phyloP scores from a whole-genome alignment of 1,284 basidiomycete species.

The Ganoderma lucidum region DNA sequence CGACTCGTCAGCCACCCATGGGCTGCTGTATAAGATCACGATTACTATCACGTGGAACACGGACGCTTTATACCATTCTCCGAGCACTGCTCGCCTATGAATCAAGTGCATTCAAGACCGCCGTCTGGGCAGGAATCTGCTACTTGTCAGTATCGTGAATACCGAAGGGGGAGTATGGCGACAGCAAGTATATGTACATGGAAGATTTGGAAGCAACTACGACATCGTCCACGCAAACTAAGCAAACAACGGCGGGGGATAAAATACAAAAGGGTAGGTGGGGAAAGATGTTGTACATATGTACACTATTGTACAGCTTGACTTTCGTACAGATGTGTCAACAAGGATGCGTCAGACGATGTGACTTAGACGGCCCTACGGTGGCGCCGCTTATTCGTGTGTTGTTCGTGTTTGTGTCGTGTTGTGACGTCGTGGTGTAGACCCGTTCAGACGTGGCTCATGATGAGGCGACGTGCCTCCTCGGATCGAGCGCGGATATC shows the following conservation, averaged over 20 bases:
- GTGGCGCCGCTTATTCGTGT: not conserved
- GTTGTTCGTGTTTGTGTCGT: not conserved
- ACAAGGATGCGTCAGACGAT: not conserved
- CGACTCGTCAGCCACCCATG: conserved; percentile 85
- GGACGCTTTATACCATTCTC: conserved; percentile 19
- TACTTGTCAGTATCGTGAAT: not conserved
- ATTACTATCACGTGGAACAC: conserved; percentile 12
- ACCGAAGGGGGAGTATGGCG: not conserved
- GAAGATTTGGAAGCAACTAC: not conserved
- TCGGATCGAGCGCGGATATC: conserved; percentile 38
- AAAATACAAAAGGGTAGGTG: not conserved
- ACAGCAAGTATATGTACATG: not conserved
- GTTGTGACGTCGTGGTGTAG: not conserved
- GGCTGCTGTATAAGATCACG: conserved; percentile 45
- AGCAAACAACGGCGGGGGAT: not conserved
- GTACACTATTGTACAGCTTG: not conserved
- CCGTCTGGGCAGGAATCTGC: not conserved
- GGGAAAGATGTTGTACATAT: not conserved
- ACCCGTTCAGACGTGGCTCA: conserved; percentile 10
- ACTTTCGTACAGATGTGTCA: not conserved
- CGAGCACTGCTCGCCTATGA: not conserved
- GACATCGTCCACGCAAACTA: not conserved
- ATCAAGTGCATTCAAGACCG: not conserved
- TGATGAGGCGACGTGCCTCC: conserved; percentile 26
- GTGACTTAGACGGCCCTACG: not conserved